phyloP scores from a whole-genome alignment of 2,329 filamentous ascomycete genomes.

The Ophiobolus disseminans region DNA sequence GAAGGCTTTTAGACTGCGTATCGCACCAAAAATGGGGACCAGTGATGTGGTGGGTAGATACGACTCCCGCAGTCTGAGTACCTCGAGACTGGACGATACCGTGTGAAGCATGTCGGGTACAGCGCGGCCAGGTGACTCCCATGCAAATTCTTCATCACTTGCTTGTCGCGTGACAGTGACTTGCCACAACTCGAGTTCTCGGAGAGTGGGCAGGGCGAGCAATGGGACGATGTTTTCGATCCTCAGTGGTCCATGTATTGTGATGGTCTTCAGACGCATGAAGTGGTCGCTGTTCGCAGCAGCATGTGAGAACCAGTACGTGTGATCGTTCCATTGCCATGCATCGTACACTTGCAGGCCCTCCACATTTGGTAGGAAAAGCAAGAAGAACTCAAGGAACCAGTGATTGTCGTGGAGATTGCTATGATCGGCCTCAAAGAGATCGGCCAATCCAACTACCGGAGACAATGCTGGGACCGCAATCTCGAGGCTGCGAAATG shows the following conservation, averaged over 20 bases:
- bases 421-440: neutral
- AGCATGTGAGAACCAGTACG: conserved; percentile 12
- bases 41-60: no score
- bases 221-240: conserved; percentile 15
- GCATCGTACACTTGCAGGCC: conserved; percentile 3
- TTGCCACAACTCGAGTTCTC: conserved; percentile 1
- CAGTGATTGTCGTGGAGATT: neutral
- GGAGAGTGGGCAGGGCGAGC: conserved; percentile 11
- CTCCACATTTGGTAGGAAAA: conserved; percentile 12
- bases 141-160: no score
- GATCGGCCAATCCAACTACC: neutral
- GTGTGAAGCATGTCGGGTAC: no score
- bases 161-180: neutral
- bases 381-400: conserved; percentile 20
- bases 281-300: neutral
- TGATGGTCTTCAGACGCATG: neutral
- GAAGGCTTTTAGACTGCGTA: conserved; percentile 6
- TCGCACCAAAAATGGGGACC: no score
- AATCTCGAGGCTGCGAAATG: neutral
- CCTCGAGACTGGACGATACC: no score
- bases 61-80: no score
- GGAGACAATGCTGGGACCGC: neutral
- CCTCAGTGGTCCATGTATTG: conserved; percentile 11
- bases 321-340: conserved; percentile 15
- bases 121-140: no score